phyloP scores from a whole-genome alignment of 371 early-diverging fungal genomes.

The Lichtheimia hyalospora region DNA sequence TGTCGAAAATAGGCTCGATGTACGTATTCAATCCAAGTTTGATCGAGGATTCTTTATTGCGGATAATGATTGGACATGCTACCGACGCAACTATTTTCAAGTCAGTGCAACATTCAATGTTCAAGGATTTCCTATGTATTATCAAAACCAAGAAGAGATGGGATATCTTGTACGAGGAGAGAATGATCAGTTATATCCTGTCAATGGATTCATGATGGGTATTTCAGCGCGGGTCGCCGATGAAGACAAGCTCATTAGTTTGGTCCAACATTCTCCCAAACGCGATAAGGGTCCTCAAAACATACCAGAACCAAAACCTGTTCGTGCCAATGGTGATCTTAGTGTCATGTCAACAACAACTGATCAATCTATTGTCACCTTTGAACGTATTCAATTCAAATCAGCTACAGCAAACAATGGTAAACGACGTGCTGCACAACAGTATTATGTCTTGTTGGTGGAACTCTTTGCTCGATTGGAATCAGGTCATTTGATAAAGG shows the following conservation, averaged over 20 bases:
- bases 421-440: slow-evolving; percentile 83
- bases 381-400: slow-evolving; percentile 94
- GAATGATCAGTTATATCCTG: slow-evolving; percentile 29
- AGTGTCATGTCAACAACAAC: slow-evolving; percentile 10
- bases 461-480: slow-evolving; percentile 64
- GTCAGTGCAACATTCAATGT: slow-evolving; percentile 75
- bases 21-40: slow-evolving; percentile 62
- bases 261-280: slow-evolving; percentile 92
- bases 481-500: slow-evolving; percentile 43
- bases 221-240: slow-evolving; percentile 61
- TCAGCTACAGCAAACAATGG: slow-evolving; percentile 92
- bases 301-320: slow-evolving; percentile 62
- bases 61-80: slow-evolving; percentile 91
- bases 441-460: slow-evolving; percentile 77
- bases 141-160: slow-evolving; percentile 19
- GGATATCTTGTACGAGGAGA: slow-evolving; percentile 35
- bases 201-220: slow-evolving; percentile 64
- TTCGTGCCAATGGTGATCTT: slow-evolving; percentile 58
- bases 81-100: slow-evolving; percentile 94
- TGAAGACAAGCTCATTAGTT: slow-evolving; percentile 67
- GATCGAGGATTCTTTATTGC: slow-evolving; percentile 83
- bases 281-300: slow-evolving; percentile 90
- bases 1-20: slow-evolving; percentile 16
- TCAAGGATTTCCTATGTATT: slow-evolving; percentile 33
- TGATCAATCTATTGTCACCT: slow-evolving; percentile 65